Percentiles rank a stretch among this genome's conserved stretches.
Conservation (phyloP, 768 basidiomycete species). For the Xerocomellus chrysenteron region DNA sequence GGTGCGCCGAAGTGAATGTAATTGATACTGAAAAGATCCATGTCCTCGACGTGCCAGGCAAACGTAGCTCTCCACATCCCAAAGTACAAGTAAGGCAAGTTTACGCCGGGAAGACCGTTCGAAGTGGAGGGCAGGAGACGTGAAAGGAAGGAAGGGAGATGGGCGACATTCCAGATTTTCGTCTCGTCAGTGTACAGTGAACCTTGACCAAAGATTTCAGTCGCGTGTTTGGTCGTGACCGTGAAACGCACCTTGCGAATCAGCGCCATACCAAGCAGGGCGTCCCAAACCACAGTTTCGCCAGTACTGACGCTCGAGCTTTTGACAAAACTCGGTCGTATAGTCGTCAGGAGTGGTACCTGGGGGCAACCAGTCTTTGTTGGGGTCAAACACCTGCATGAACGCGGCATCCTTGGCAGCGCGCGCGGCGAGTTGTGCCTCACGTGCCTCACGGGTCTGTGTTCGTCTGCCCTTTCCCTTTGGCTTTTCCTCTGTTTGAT, state of each 20-base stretch:
- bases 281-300: conserved; percentile 84
- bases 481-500: conserved; percentile 34
- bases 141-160: conserved; percentile 82
- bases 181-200: conserved; percentile 75
- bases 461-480: conserved; percentile 45
- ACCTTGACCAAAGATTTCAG: conserved; percentile 35
- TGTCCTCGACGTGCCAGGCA: conserved; percentile 99
- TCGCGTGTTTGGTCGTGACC: not conserved
- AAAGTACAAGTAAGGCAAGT: conserved; percentile 96
- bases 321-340: conserved; percentile 82
- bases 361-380: conserved; percentile 75
- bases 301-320: conserved; percentile 91
- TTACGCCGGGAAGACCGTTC: conserved; percentile 88
- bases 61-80: conserved; percentile 99
- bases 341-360: conserved; percentile 76
- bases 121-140: conserved; percentile 68
- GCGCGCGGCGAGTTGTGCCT: conserved; percentile 50
- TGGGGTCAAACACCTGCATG: conserved; percentile 69
- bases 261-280: conserved; percentile 97
- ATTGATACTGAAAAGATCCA: conserved; percentile 99
- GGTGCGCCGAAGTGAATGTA: conserved; percentile 98
- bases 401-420: conserved; percentile 51
- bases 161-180: conserved; percentile 90
- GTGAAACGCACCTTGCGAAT: conserved; percentile 72
- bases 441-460: conserved; percentile 41